phyloP scores from a whole-genome alignment of 768 basidiomycete species.

The Russula compacta region DNA sequence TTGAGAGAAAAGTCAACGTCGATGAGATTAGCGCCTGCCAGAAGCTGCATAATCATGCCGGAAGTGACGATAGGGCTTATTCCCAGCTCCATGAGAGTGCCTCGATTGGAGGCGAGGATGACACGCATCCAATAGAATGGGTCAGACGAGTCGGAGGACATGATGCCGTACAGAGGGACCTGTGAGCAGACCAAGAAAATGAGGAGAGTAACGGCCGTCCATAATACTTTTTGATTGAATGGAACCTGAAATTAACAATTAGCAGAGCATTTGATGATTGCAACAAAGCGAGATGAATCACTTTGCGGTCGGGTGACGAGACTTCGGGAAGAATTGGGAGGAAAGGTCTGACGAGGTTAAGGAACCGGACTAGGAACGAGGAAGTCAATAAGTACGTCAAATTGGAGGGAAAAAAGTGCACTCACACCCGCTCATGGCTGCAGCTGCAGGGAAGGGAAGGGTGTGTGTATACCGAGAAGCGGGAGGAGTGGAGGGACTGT shows the following conservation, averaged over 20 bases:
- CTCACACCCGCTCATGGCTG: conserved; percentile 76
- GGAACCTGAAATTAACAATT: conserved; percentile 53
- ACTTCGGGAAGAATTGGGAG: conserved; percentile 95
- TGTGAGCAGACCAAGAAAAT: conserved; percentile 99
- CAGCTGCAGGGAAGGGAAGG: conserved; percentile 2
- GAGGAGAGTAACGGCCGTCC: conserved; percentile 98
- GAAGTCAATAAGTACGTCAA: neutral
- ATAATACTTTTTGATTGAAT: conserved; percentile 97
- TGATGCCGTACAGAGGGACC: conserved; percentile 98
- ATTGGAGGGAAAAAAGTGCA: conserved; percentile 18
- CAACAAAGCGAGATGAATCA: conserved; percentile 26
- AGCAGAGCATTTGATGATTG: neutral
- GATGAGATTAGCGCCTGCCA: conserved; percentile 94
- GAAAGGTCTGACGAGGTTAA: conserved; percentile 97
- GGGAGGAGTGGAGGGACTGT: conserved; percentile 11
- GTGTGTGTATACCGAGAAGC: conserved; percentile 17
- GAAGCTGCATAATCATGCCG: conserved; percentile 99
- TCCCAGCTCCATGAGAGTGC: conserved; percentile 98
- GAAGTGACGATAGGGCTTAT: conserved; percentile 96
- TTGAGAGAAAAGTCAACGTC: conserved; percentile 96
- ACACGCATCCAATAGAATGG: conserved; percentile 99
- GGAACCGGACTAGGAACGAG: conserved; percentile 68
- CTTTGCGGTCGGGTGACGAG: conserved; percentile 96
- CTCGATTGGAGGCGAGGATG: conserved; percentile 96
- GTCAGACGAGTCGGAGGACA: conserved; percentile 98